phyloP scores from a whole-genome alignment of 306 rosid species.

The Casuarina glauca region DNA sequence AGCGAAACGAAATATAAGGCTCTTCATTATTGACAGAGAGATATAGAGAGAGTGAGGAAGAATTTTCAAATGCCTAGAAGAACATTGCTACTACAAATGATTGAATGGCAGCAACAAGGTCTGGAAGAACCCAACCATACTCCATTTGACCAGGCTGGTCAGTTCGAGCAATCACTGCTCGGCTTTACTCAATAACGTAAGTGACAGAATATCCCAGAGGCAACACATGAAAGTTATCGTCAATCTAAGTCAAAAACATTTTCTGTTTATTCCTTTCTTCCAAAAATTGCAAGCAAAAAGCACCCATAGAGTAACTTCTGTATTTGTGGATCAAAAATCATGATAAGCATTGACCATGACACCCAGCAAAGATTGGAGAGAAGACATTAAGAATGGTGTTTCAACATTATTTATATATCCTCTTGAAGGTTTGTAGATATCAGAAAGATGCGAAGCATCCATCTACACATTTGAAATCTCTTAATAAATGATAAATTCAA shows the following conservation, averaged over 20 bases:
- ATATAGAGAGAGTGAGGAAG: neutral
- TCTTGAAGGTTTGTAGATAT: neutral
- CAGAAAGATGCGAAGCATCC: neutral
- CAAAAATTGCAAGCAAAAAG: neutral
- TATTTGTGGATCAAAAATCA: neutral
- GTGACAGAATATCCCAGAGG: neutral
- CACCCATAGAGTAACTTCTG: neutral
- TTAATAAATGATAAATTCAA: neutral
- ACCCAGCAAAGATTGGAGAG: neutral
- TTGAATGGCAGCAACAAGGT: neutral
- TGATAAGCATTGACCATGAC: neutral
- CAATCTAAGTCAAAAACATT: neutral
- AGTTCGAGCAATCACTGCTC: too few relatives aligned
- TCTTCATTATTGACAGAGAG: neutral
- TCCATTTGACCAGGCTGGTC: too few relatives aligned
- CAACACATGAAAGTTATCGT: neutral
- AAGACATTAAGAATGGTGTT: neutral
- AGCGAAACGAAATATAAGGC: constrained; percentile 9
- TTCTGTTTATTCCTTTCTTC: neutral
- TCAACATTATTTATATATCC: neutral
- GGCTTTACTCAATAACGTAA: neutral
- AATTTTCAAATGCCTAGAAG: neutral
- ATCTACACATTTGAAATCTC: neutral
- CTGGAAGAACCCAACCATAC: too few relatives aligned
- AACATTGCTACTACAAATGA: neutral